phyloP scores from a whole-genome alignment of 371 early-diverging fungal species.

The Blyttiomyces sp. region DNA sequence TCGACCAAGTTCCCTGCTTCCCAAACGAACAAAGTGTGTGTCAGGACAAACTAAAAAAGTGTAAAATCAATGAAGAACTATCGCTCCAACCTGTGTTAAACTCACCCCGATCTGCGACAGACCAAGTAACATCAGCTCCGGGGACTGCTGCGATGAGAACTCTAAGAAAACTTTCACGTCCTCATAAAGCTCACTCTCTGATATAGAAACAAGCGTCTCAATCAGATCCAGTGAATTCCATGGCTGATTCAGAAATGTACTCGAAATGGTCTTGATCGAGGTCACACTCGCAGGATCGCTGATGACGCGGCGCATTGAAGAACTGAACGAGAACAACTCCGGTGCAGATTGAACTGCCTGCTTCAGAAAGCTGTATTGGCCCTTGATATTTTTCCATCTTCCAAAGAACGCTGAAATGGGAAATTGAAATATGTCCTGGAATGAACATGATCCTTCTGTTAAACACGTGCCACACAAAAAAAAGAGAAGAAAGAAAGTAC shows the following conservation, averaged over 20 bases:
- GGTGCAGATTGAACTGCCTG: constrained; percentile 60
- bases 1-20: no score
- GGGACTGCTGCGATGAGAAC: constrained; percentile 58
- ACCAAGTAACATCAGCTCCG: constrained; percentile 76
- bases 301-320: constrained; percentile 25
- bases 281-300: constrained; percentile 3
- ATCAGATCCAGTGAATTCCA: constrained; percentile 79
- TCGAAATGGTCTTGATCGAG: constrained; percentile 44
- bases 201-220: constrained; percentile 62
- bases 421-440: constrained; percentile 51
- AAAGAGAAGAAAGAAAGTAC: constrained; percentile 34
- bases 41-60: background rate
- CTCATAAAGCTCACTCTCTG: constrained; percentile 55
- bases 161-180: constrained; percentile 69
- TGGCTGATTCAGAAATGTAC: constrained; percentile 54
- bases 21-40: no score
- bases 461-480: background rate
- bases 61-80: background rate
- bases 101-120: constrained; percentile 59
- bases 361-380: constrained; percentile 69
- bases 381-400: constrained; percentile 69
- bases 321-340: constrained; percentile 34
- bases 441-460: no score
- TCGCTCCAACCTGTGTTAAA: background rate
- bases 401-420: constrained; percentile 72